A percentile compares a stretch with the other conserved stretches of the same genome.
Conservation (phyloP, 805 yeast genomes). For the Starmerella roubikii region DNA sequence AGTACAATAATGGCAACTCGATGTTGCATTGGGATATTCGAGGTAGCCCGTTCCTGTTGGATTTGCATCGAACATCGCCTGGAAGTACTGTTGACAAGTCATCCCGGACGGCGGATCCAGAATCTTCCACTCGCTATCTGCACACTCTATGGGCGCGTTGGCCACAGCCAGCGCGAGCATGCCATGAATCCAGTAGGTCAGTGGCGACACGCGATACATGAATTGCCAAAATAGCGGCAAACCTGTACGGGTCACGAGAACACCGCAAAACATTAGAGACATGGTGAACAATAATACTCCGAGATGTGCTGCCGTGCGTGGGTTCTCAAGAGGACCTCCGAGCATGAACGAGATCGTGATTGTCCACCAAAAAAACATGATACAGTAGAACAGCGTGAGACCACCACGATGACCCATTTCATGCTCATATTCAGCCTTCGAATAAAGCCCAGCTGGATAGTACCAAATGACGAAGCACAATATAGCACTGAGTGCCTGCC, state of each 20-base stretch:
- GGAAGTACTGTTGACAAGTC: slow-evolving; percentile 50
- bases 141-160: slow-evolving; percentile 39
- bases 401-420: slow-evolving; percentile 35
- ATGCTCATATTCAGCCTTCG: slow-evolving; percentile 35
- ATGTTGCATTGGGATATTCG: slow-evolving; percentile 35
- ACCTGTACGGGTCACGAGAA: slow-evolving; percentile 39
- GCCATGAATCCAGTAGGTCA: slow-evolving; percentile 54
- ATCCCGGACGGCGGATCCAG: slow-evolving; percentile 43
- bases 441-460: slow-evolving; percentile 34
- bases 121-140: slow-evolving; percentile 34
- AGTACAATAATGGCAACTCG: slow-evolving; percentile 32
- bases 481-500: slow-evolving; percentile 37
- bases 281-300: slow-evolving; percentile 44
- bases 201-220: slow-evolving; percentile 61
- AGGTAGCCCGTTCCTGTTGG: slow-evolving; percentile 40
- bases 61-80: slow-evolving; percentile 30
- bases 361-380: slow-evolving; percentile 39
- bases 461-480: slow-evolving; percentile 42
- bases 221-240: slow-evolving; percentile 80
- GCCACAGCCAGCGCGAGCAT: slow-evolving; percentile 39
- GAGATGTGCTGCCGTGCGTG: slow-evolving; percentile 54
- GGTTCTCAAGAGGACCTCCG: slow-evolving; percentile 47
- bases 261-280: slow-evolving; percentile 55
- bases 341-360: slow-evolving; percentile 42
- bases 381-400: slow-evolving; percentile 37